Evolutionary conservation across 805 yeast species (phyloP), one percentile per base, ranked within the genome.

Genomic region (Spathaspora gorwiae): DNA sequence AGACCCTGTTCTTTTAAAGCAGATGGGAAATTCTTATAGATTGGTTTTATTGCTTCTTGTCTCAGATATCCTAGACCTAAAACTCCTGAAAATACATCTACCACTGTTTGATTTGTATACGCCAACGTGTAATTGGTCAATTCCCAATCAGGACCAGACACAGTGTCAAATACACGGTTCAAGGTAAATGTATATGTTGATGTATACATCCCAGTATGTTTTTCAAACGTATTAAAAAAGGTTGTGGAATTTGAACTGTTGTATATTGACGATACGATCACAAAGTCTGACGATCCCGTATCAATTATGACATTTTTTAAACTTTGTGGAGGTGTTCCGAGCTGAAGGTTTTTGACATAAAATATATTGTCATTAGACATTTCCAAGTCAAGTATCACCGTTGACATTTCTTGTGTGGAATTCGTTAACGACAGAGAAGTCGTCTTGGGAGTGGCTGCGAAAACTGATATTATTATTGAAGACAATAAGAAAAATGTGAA

Each of bases 31-130:
- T 47, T 54, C 24, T 40, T 41, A 35, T 55, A 53, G 5, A 6
- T n/a, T 12, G 39, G 38, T 30, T 33, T 39, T 30, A 53, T 38
- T 1, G 48, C 52, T 31, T 51, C 48, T 8, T 42, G 32, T 11
- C 47, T 35, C 10, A 32, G 30, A 43, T 50, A 50, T 4, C 59
- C 60, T 8, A 56, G 42, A 8, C 60, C 60, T 26, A 56, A 42
- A 19, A 56, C 48, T 10, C 55, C 58, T 15, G 13, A 29, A 29
- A 9, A 29, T 3, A 9, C 32, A 29, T 29, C 32, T 2, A 29
- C 12, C 9, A 3, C 12, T 9, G 32, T 9, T 9, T 9, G 6
- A 29, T 29, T 29, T 9, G 32, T 29, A 11, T 11, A 29, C 12
- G 6, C 32, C 9, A 29, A 29, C 2, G 32, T 29, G 12, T 29